Base-by-base conservation (phyloP, 2,329 filamentous ascomycete species). In the Drechslerella coelobrocha region DNA sequence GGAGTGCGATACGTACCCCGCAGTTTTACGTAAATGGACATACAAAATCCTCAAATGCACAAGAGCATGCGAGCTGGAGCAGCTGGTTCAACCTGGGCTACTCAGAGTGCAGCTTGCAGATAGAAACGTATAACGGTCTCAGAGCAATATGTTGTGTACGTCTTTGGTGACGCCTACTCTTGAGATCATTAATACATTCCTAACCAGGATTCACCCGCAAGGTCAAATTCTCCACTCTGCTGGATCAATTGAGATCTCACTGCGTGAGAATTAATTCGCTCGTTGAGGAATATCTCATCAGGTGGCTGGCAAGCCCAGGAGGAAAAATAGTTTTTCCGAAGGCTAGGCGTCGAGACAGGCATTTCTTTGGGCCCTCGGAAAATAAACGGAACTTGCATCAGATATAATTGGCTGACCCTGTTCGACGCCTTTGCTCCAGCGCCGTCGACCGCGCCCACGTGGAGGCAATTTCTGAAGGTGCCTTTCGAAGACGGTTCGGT, bases 241-340 rank as follows among this genome's bases (percentile, higher is more conserved):
- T n/a, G n/a, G n/a, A n/a, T 31, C 29, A 31, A 31, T 12, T 6
- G 12, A 31, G 29, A 31, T 6, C 29, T 12, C 29, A n/a, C n/a
- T n/a, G 29, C 6, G 6, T 31, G 29, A 23, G 4, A 19, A 21
- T 19, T 21, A 45, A 21, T 45, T 45, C 41, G 10, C 41, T 45
- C 10, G 41, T 39, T n/a, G 4, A 39, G 12, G 3, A n/a, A 39
- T 14, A 6, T 6, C 19, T 2, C 14, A 2, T 23, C 41, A 6
- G 37, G 10, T 45, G 41, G 41, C 41, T 45, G 41, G 17, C 8
- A 2, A 21, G 5, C 17, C 17, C 61, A 55, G 62, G 55, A 61
- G 63, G 63, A 69, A 69, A 51, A 69, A 69, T 69, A 69, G 63
- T 69, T 69, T 69, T 69, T 69, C 63, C 63, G 63, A 69, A 61